Conservation (phyloP, 495 filamentous ascomycete genomes). For the Bacidia gigantensis region DNA sequence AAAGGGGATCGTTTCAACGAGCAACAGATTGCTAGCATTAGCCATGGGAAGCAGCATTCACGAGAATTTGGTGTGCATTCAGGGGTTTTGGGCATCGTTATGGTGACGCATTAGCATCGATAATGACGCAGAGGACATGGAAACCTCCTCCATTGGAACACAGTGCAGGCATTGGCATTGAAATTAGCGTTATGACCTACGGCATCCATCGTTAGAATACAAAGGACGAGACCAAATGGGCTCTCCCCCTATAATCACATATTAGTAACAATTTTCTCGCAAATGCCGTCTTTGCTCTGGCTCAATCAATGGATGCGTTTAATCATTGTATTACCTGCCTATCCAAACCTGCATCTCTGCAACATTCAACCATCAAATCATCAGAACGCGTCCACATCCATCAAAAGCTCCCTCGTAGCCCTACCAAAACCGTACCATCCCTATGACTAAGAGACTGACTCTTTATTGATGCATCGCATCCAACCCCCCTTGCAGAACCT, state of each 20-base stretch:
- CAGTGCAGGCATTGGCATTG: too few relatives aligned
- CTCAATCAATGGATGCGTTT: not conserved
- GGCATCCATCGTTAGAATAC: too few relatives aligned
- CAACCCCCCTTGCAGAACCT: slow-evolving; percentile 70
- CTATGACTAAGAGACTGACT: slow-evolving; percentile 7
- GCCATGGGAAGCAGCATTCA: not conserved
- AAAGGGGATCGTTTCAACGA: too few relatives aligned
- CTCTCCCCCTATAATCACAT: too few relatives aligned
- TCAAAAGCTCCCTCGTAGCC: slow-evolving; percentile 9
- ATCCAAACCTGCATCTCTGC: not conserved
- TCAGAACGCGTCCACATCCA: not conserved
- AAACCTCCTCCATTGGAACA: too few relatives aligned
- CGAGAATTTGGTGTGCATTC: not conserved
- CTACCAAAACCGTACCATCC: slow-evolving; percentile 3
- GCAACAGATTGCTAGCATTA: not conserved
- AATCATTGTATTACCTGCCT: not conserved
- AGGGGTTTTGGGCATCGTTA: too few relatives aligned
- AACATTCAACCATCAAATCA: not conserved
- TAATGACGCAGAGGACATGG: too few relatives aligned
- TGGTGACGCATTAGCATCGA: too few relatives aligned
- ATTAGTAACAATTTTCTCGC: too few relatives aligned
- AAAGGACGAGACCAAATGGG: too few relatives aligned
- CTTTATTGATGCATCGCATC: slow-evolving; percentile 36
- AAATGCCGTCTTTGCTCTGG: too few relatives aligned
- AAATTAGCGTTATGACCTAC: too few relatives aligned